Percentiles rank a stretch among this genome's conserved stretches.
These are phyloP conservation scores for Tilletiaria anomala DNA, from an alignment of 1,284 basidiomycete genomes.

Conservation along the genomic window DNA sequence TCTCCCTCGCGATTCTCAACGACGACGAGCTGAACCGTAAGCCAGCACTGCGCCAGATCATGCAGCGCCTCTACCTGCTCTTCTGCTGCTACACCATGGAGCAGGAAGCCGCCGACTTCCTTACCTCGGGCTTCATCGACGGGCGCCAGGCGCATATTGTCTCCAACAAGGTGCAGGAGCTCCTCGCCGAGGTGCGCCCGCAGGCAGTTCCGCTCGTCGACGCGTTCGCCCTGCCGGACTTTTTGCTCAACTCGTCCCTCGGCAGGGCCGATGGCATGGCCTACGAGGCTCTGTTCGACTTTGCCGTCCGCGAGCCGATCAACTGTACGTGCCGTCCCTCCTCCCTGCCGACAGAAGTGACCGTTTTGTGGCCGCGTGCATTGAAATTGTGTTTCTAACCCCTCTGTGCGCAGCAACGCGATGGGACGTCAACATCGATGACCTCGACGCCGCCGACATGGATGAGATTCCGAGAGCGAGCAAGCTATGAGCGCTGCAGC, in stretches of 20 bases:
- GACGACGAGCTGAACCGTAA: conserved; percentile 37
- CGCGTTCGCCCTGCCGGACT: conserved; percentile 38
- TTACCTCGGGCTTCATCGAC: conserved; percentile 39
- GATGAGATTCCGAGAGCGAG: conserved; percentile 2
- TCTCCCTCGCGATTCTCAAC: conserved; percentile 39
- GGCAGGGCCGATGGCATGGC: conserved; percentile 39
- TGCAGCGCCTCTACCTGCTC: conserved; percentile 33
- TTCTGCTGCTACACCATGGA: conserved; percentile 28
- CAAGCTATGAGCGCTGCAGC: conserved; percentile 2
- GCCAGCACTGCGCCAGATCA: conserved; percentile 38
- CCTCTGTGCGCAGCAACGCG: too few species aligned
- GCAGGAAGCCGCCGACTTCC: conserved; percentile 38
- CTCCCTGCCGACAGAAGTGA: neutral
- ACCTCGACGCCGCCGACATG: conserved; percentile 25
- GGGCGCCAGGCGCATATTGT: conserved; percentile 38
- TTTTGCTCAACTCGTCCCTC: conserved; percentile 39
- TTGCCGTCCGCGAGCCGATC: conserved; percentile 23
- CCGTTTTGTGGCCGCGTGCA: conserved; percentile 15
- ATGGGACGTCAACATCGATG: conserved; percentile 38
- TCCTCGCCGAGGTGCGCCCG: conserved; percentile 37
- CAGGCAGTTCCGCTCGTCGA: conserved; percentile 36
- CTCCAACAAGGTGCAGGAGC: conserved; percentile 33
- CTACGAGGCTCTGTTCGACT: conserved; percentile 35
- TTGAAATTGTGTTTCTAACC: conserved; percentile 24
- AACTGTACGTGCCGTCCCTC: conserved; percentile 5